A percentile compares a stretch with the other conserved stretches of the same genome.
Evolutionary conservation across 805 yeast species (phyloP).

Genomic region (Danielia oregonensis): DNA sequence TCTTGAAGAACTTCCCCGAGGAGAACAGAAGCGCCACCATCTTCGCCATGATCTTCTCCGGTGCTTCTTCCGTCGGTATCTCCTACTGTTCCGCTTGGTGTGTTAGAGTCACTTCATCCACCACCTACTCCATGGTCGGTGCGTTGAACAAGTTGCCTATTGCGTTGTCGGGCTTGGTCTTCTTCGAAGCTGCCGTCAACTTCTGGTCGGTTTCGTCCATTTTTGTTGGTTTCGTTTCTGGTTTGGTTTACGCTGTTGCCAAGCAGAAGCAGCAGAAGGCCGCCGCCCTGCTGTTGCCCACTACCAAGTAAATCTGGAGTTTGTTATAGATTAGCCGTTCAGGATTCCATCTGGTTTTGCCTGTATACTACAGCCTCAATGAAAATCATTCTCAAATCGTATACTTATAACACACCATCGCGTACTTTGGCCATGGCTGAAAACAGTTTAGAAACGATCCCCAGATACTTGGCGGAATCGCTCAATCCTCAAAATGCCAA

Average conservation of each 20-base stretch:
- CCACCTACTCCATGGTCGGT: slow-evolving; percentile 99
- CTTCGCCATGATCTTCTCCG: slow-evolving; percentile 84
- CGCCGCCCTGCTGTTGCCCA: slow-evolving; percentile 29
- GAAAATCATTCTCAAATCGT: too few relatives aligned
- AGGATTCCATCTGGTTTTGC: neutral
- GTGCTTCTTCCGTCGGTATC: slow-evolving; percentile 92
- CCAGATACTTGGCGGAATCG: slow-evolving; percentile 57
- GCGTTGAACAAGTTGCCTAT: slow-evolving; percentile 97
- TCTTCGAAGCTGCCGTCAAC: slow-evolving; percentile 94
- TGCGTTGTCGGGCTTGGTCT: slow-evolving; percentile 89
- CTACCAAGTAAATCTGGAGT: slow-evolving; percentile 14
- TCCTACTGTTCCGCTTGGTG: slow-evolving; percentile 99
- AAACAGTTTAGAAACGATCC: slow-evolving; percentile 45
- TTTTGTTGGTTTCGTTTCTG: slow-evolving; percentile 90
- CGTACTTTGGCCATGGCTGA: too few relatives aligned
- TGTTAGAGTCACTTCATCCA: slow-evolving; percentile 97
- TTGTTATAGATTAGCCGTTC: too few relatives aligned
- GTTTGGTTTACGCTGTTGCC: slow-evolving; percentile 92
- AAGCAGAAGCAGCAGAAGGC: slow-evolving; percentile 80
- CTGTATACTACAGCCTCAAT: too few relatives aligned
- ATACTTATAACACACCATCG: too few relatives aligned
- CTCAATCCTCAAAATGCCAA: slow-evolving; percentile 62
- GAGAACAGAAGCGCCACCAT: slow-evolving; percentile 65
- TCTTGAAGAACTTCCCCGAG: slow-evolving; percentile 73
- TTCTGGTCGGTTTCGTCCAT: slow-evolving; percentile 89